A percentile compares a stretch with the other conserved stretches of the same genome.
These are phyloP conservation scores for Mrakia hoshinonis DNA, from an alignment of 768 basidiomycete genomes.

Conservation along the genomic window DNA sequence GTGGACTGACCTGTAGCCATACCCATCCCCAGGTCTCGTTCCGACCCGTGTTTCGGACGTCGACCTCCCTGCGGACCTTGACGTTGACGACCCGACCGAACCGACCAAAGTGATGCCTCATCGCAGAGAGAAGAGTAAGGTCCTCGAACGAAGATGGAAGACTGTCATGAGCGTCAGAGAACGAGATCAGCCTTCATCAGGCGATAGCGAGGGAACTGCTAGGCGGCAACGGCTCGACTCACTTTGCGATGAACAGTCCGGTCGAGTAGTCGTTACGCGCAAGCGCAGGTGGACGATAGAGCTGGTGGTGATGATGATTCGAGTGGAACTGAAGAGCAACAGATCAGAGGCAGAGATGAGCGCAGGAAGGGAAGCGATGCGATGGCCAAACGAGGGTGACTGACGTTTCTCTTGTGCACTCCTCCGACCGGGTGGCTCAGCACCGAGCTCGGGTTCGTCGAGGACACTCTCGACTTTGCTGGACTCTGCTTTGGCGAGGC, in stretches of 20 bases:
- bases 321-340: not conserved
- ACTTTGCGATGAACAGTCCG: slow-evolving; percentile 8
- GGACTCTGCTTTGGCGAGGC: not conserved
- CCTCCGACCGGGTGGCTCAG: not conserved
- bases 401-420: not conserved
- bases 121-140: not conserved
- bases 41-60: not conserved
- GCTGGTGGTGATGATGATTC: not conserved
- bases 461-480: not conserved
- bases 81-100: not conserved
- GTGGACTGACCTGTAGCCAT: not conserved
- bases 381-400: not conserved
- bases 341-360: not conserved
- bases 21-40: slow-evolving; percentile 6
- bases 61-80: not conserved
- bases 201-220: not conserved
- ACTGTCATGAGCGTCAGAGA: not conserved
- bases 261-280: not conserved
- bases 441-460: not conserved
- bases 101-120: not conserved
- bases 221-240: not conserved
- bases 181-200: not conserved
- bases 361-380: not conserved
- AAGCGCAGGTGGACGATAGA: not conserved
- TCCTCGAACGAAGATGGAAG: not conserved